Percentiles rank a stretch among this genome's conserved stretches.
Conservation (phyloP, 768 basidiomycete genomes). For the Nidula microcarpa region DNA sequence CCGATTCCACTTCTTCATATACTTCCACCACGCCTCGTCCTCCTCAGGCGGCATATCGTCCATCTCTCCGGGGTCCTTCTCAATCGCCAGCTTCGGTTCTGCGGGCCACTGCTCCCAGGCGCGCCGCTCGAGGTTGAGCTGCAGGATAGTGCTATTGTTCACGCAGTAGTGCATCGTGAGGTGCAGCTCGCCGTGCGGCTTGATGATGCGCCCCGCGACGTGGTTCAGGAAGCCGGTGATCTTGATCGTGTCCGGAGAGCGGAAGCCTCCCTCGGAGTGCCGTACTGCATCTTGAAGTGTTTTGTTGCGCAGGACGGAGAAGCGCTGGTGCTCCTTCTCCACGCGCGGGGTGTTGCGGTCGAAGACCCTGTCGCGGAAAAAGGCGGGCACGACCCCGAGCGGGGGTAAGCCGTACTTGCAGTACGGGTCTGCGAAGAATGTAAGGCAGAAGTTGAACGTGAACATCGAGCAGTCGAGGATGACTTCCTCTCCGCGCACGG, state of each 20-base stretch:
- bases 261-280: constrained; percentile 4
- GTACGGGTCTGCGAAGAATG: constrained; percentile 5
- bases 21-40: constrained; percentile 17
- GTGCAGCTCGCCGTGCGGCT: constrained; percentile 14
- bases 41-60: constrained; percentile 1
- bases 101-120: constrained; percentile 18
- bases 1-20: constrained; percentile 21
- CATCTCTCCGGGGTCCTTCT: constrained; percentile 21
- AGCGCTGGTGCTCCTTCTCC: constrained; percentile 9
- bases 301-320: constrained; percentile 25
- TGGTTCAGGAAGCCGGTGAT: constrained; percentile 24
- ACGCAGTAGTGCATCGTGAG: constrained; percentile 10
- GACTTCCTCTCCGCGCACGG: constrained; percentile 34
- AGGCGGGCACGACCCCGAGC: constrained; percentile 15
- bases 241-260: constrained; percentile 1
- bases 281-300: constrained; percentile 14
- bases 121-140: constrained; percentile 5
- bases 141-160: constrained; percentile 6
- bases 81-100: constrained; percentile 13
- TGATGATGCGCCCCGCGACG: constrained; percentile 17
- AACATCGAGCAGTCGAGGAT: constrained; percentile 38
- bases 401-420: constrained; percentile 7
- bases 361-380: constrained; percentile 15
- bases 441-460: constrained; percentile 31
- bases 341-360: constrained; percentile 7